Percentiles rank a stretch among this genome's conserved stretches.
These are phyloP conservation scores for Aspergillus vadensis DNA, from an alignment of 2,329 filamentous ascomycete species.

Conservation along the genomic window DNA sequence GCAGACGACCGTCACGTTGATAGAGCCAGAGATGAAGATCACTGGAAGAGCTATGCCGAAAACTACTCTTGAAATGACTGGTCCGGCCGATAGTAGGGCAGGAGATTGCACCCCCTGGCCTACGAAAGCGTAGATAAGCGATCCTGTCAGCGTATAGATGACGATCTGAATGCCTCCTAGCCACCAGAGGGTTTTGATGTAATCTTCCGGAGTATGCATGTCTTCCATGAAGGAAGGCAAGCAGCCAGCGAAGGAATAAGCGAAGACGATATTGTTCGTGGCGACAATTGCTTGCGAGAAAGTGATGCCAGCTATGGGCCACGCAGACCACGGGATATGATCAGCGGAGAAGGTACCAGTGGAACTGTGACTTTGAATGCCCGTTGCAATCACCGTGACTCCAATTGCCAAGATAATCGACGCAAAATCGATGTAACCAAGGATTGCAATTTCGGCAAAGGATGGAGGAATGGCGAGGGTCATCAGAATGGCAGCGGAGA, in stretches of 20 bases:
- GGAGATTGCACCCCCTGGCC: slow-evolving; percentile 30
- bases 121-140: slow-evolving; percentile 31
- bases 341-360: slow-evolving; percentile 19
- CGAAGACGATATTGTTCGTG: slow-evolving; percentile 32
- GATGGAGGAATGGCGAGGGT: slow-evolving; percentile 35
- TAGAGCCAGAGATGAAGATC: slow-evolving; percentile 24
- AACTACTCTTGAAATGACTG: slow-evolving; percentile 10
- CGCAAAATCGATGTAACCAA: slow-evolving; percentile 37
- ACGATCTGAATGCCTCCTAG: slow-evolving; percentile 12
- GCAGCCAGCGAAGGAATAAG: slow-evolving; percentile 41
- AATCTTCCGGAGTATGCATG: slow-evolving; percentile 16
- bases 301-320: slow-evolving; percentile 21
- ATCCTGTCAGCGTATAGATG: slow-evolving; percentile 14
- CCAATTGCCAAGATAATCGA: slow-evolving; percentile 35
- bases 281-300: slow-evolving; percentile 32
- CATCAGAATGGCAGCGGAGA: slow-evolving; percentile 42
- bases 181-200: slow-evolving; percentile 12
- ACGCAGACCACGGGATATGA: slow-evolving; percentile 16
- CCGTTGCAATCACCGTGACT: slow-evolving; percentile 36
- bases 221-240: slow-evolving; percentile 14
- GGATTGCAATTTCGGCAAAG: slow-evolving; percentile 36
- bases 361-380: slow-evolving; percentile 24
- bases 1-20: slow-evolving; percentile 24
- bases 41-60: slow-evolving; percentile 13
- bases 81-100: slow-evolving; percentile 29